These are phyloP conservation scores for Curvularia verruculosa DNA, from an alignment of 2,329 filamentous ascomycete species.

Conservation along the genomic window DNA sequence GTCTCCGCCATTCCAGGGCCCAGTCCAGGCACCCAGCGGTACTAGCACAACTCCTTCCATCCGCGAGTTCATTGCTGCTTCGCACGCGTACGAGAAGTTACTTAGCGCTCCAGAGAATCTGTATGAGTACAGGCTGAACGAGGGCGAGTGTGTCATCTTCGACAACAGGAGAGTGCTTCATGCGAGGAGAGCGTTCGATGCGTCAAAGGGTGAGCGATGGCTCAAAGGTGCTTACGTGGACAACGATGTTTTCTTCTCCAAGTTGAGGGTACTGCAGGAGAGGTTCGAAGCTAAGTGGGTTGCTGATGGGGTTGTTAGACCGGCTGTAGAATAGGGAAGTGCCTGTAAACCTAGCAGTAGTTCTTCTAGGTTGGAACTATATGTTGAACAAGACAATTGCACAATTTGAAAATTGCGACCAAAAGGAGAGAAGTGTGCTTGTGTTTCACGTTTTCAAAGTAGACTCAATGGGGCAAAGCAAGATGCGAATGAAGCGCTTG, in stretches of 20 bases:
- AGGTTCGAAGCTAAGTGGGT: conserved; percentile 41
- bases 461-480: neutral
- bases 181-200: conserved; percentile 77
- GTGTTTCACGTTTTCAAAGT: neutral
- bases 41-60: conserved; percentile 36
- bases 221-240: conserved; percentile 85
- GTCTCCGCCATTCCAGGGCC: conserved; percentile 80
- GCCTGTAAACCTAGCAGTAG: neutral
- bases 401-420: too few species aligned
- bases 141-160: conserved; percentile 92
- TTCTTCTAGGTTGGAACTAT: neutral
- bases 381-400: neutral
- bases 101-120: conserved; percentile 65
- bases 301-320: conserved; percentile 43
- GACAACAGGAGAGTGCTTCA: conserved; percentile 87
- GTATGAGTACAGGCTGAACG: conserved; percentile 73
- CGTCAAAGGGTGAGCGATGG: conserved; percentile 72
- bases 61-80: conserved; percentile 49
- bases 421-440: too few species aligned
- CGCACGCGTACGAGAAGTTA: conserved; percentile 62
- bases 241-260: conserved; percentile 64
- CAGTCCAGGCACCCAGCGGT: conserved; percentile 51
- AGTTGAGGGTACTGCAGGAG: conserved; percentile 53
- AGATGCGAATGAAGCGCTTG: neutral
- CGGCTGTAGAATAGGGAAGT: conserved; percentile 12